Evolutionary conservation across 1,139 yeast genomes (phyloP).

Genomic region (Petasospora fabianii): DNA sequence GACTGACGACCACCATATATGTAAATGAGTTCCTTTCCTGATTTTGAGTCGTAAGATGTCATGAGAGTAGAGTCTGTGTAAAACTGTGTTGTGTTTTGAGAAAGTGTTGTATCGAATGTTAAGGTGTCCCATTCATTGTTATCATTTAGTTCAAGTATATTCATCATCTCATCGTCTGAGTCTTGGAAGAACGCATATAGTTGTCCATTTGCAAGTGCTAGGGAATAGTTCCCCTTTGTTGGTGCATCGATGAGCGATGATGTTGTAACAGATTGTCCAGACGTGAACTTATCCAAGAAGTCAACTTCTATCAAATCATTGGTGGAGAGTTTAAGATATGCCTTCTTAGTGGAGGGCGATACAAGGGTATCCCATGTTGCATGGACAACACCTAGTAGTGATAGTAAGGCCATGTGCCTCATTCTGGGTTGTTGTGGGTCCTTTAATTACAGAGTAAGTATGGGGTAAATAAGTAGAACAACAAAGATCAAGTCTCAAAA

Average conservation of each 20-base stretch:
- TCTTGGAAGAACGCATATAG: slow-evolving; percentile 26
- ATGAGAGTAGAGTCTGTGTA: slow-evolving; percentile 35
- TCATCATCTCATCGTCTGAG: slow-evolving; percentile 16
- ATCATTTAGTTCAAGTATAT: slow-evolving; percentile 22
- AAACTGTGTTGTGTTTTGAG: slow-evolving; percentile 15
- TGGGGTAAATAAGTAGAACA: too few species aligned
- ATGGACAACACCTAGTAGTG: background rate
- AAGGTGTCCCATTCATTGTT: slow-evolving; percentile 28
- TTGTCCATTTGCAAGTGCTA: slow-evolving; percentile 27
- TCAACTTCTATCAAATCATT: slow-evolving; percentile 34
- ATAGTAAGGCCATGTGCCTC: background rate
- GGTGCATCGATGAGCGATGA: slow-evolving; percentile 26
- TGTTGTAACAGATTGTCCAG: slow-evolving; percentile 25
- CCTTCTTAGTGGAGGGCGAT: slow-evolving; percentile 36
- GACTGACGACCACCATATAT: slow-evolving; percentile 44
- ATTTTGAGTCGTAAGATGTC: slow-evolving; percentile 34
- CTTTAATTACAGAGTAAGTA: too few species aligned
- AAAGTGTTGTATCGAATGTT: slow-evolving; percentile 17
- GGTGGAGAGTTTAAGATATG: slow-evolving; percentile 36
- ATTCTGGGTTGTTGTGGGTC: too few species aligned
- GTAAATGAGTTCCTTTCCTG: slow-evolving; percentile 34
- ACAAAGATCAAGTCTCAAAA: too few species aligned
- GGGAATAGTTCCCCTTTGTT: slow-evolving; percentile 21
- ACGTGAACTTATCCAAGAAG: background rate
- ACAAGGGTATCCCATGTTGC: slow-evolving; percentile 37